Percentiles rank a stretch among this genome's conserved stretches.
Conservation (phyloP, 352 stramenopile species). For the Phytopythium cucurbitacearum region DNA sequence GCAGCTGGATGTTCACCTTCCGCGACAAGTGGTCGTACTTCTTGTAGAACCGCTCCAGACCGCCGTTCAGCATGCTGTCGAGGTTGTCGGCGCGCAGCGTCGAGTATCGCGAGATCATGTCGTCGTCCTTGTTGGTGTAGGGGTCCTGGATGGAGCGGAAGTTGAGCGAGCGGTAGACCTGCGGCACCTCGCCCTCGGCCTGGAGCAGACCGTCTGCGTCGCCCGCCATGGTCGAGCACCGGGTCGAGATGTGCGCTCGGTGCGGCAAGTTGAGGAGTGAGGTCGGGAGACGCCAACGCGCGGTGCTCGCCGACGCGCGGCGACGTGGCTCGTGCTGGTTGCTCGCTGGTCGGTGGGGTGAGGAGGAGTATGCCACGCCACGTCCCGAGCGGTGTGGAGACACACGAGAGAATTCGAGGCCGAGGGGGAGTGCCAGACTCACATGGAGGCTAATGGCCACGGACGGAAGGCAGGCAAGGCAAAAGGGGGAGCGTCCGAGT, state of each 20-base stretch:
- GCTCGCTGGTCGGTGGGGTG: too few relatives aligned
- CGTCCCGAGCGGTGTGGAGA: too few relatives aligned
- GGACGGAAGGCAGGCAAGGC: too few relatives aligned
- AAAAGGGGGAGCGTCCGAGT: too few relatives aligned
- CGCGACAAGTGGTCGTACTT: conserved; percentile 73
- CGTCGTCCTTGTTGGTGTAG: conserved; percentile 47
- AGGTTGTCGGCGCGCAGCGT: conserved; percentile 64
- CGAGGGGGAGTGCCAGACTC: too few relatives aligned
- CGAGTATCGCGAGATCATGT: conserved; percentile 45
- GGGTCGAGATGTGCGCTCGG: background rate
- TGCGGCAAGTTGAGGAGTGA: background rate
- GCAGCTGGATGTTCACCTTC: conserved; percentile 65
- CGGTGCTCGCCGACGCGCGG: too few relatives aligned
- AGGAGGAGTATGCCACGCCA: too few relatives aligned
- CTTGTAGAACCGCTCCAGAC: conserved; percentile 76
- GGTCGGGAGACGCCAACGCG: too few relatives aligned
- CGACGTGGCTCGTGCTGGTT: too few relatives aligned
- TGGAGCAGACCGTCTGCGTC: conserved; percentile 17
- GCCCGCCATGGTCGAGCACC: conserved; percentile 14
- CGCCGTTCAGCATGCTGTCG: conserved; percentile 65
- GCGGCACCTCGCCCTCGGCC: conserved; percentile 32
- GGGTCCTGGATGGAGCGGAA: conserved; percentile 70
- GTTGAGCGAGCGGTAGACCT: conserved; percentile 69
- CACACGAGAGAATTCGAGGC: too few relatives aligned
- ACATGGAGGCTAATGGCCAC: too few relatives aligned